Conservation (phyloP, 495 filamentous ascomycete species). For the Wilcoxina mikolae region DNA sequence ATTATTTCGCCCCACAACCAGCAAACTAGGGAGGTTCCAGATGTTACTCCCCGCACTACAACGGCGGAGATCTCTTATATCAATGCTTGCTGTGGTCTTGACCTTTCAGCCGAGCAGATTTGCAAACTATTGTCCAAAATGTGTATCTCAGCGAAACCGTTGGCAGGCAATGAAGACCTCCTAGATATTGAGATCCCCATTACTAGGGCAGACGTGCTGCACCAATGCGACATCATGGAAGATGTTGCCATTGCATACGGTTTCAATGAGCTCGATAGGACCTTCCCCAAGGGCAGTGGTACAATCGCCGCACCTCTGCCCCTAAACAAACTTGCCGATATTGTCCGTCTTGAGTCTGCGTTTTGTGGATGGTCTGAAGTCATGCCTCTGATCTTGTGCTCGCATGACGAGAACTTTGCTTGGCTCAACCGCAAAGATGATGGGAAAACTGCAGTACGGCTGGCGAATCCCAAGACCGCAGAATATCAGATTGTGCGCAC, state of each 20-base stretch:
- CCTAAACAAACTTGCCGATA: conserved; percentile 89
- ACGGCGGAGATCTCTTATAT: conserved; percentile 82
- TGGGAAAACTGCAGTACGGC: conserved; percentile 66
- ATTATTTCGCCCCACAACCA: conserved; percentile 83
- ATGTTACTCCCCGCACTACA: conserved; percentile 57
- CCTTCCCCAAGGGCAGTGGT: conserved; percentile 65
- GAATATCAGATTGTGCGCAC: conserved; percentile 97
- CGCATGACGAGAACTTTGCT: conserved; percentile 94
- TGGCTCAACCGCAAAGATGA: conserved; percentile 90
- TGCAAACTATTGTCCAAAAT: conserved; percentile 69
- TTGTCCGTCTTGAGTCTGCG: conserved; percentile 75
- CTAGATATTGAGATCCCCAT: conserved; percentile 72
- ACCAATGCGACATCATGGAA: conserved; percentile 98
- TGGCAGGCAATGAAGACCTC: conserved; percentile 43
- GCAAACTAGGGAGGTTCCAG: conserved; percentile 61
- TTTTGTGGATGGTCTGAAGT: conserved; percentile 96
- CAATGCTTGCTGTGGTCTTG: conserved; percentile 75
- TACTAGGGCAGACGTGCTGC: conserved; percentile 84
- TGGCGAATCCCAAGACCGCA: conserved; percentile 88
- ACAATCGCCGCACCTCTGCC: conserved; percentile 75
- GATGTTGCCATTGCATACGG: conserved; percentile 91
- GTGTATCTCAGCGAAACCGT: conserved; percentile 64
- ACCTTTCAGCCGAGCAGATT: conserved; percentile 54
- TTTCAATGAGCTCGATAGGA: conserved; percentile 81
- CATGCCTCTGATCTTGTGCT: conserved; percentile 91